Evolutionary conservation across 1,139 yeast species (phyloP).

Genomic region (Scheffersomyces insectosa): DNA sequence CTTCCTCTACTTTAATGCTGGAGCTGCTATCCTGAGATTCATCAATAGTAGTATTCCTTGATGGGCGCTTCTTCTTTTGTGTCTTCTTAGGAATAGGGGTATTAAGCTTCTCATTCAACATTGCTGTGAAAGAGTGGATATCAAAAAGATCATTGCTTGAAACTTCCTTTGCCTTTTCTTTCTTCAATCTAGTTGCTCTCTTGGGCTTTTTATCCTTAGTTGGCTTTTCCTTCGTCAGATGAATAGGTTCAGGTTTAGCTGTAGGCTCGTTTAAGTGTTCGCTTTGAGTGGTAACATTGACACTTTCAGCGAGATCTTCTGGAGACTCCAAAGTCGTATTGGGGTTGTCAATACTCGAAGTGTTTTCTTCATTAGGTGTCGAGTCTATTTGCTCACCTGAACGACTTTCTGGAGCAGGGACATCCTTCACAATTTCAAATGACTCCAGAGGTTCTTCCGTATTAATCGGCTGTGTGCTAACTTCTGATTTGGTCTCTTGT

Average conservation of each 20-base stretch:
- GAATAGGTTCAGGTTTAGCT: background rate
- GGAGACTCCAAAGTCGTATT: background rate
- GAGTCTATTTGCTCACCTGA: too few species aligned
- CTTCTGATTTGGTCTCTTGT: background rate
- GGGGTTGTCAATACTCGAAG: background rate
- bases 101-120: conserved; percentile 23
- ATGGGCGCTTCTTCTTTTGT: background rate
- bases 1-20: background rate
- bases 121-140: conserved; percentile 30
- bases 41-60: background rate
- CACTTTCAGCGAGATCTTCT: background rate
- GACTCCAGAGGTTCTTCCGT: too few species aligned
- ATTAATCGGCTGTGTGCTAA: background rate
- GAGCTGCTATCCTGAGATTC: too few species aligned
- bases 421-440: background rate
- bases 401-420: background rate
- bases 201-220: conserved; percentile 5
- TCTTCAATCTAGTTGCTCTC: conserved; percentile 5
- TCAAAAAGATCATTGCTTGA: conserved; percentile 16
- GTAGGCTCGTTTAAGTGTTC: background rate
- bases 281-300: background rate
- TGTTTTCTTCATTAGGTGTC: too few species aligned
- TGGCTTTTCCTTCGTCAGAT: conserved; percentile 4
- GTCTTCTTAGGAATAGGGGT: conserved; percentile 5
- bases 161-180: conserved; percentile 4